Conservation (phyloP, 176 grass and related monocot genomes). For the Phoenix dactylifera region DNA sequence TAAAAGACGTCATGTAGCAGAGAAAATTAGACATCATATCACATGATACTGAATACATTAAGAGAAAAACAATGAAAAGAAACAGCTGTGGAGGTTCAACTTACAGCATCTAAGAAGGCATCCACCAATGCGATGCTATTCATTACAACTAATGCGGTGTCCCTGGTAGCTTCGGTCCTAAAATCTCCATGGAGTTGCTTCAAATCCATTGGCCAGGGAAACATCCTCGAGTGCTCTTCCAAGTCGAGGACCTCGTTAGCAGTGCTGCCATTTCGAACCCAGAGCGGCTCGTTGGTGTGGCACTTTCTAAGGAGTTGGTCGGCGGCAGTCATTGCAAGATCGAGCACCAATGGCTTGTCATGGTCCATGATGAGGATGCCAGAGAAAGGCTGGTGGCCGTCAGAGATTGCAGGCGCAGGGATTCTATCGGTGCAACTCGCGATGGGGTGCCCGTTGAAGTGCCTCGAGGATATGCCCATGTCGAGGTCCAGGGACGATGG, state of each 20-base stretch:
- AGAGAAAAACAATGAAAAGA: no score
- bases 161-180: constrained; percentile 63
- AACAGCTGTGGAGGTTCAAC: neutral
- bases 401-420: constrained; percentile 14
- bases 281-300: constrained; percentile 41
- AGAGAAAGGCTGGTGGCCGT: constrained; percentile 15
- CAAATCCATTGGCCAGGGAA: constrained; percentile 55
- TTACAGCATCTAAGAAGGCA: constrained; percentile 76
- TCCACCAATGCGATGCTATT: constrained; percentile 89
- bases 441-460: constrained; percentile 39
- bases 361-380: constrained; percentile 43
- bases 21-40: no score
- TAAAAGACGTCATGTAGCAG: constrained; percentile 5
- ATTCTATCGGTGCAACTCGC: constrained; percentile 49
- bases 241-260: constrained; percentile 33
- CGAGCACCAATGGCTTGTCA: constrained; percentile 60
- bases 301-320: constrained; percentile 59
- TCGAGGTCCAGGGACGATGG: constrained; percentile 69
- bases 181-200: constrained; percentile 26
- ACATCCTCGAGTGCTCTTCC: constrained; percentile 50
- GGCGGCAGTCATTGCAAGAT: constrained; percentile 56
- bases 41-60: no score
- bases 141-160: constrained; percentile 78
- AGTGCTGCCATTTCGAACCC: constrained; percentile 14
- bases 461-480: constrained; percentile 69